Evolutionary conservation across 2,329 filamentous ascomycete species (phyloP), one percentile per base, ranked within the genome.

Genomic region (Dactylellina haptotyla): DNA sequence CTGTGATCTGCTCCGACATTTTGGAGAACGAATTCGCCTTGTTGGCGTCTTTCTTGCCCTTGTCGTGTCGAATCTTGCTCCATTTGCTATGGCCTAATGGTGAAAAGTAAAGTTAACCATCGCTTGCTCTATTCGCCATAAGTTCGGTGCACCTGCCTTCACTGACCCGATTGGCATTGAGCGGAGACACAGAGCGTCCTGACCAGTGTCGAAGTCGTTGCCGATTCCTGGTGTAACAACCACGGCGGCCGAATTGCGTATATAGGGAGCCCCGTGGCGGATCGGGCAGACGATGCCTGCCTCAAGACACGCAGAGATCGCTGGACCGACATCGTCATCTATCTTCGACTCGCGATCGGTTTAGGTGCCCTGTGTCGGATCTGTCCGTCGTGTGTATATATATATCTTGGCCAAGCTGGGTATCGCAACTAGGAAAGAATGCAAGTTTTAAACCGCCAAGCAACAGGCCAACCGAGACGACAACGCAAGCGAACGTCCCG

Each of bases 1-100:
- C 72, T 54, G 89, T 87, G 66, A 98, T 89, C 72, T 90, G 87
- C 76, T 91, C 89, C 20, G 89, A 85, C 77, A 96, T 86, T 46
- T 84, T 81, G 50, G 85, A 87, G 28, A 93, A 89, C 77, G 89
- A 85, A 45, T 85, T 86, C 81, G 88, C 92, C 82, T 93, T 97
- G 77, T 89, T 89, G 70, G 85, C 86, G 81, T 99, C 95, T 67
- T 89, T 90, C 75, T 89, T 91, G 57, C 90, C 93, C 82, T 99
- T 99, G 81, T 95, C 92, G 81, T 98, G 95, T 79, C 90, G 91
- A 82, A 97, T 98, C 79, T 95, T 96, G 67, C 92, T 93, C 95
- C 95, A 99, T 80, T 93, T 90, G 81, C 90, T 97, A 82, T 97
- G 93, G 12, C 93, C 93, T 23, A 32, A 59, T 25, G 32, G 32